phyloP scores from a whole-genome alignment of 2,329 filamentous ascomycete species.

The Monilinia laxa region DNA sequence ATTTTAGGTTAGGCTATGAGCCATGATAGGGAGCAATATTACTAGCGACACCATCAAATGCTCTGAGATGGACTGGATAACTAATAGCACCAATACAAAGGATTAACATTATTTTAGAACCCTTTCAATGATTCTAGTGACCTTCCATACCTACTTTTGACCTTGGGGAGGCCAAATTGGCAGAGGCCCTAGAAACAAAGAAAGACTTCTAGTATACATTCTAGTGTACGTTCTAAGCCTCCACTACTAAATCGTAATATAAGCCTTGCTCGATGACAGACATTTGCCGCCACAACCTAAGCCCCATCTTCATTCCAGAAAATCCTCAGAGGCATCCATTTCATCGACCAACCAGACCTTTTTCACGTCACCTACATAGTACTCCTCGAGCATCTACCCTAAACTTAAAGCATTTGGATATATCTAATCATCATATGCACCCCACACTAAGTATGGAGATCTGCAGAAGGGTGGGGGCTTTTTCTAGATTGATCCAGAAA shows the following conservation, averaged over 20 bases:
- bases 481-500: too few relatives aligned
- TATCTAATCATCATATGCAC: too few relatives aligned
- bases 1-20: conserved; percentile 5
- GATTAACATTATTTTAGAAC: background rate
- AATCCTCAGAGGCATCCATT: too few relatives aligned
- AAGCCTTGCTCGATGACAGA: conserved; percentile 10
- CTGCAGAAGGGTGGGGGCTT: too few relatives aligned
- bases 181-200: conserved; percentile 1
- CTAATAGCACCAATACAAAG: conserved; percentile 4
- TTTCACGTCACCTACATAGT: too few relatives aligned
- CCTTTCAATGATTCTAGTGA: background rate
- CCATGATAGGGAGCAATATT: conserved; percentile 11
- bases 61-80: background rate
- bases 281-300: background rate
- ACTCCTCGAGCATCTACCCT: too few relatives aligned
- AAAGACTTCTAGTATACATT: conserved; percentile 1
- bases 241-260: background rate
- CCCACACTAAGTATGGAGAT: too few relatives aligned
- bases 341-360: too few relatives aligned
- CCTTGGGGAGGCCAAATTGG: background rate
- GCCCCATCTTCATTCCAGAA: background rate
- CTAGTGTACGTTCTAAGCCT: background rate
- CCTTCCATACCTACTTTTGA: background rate
- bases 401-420: too few relatives aligned
- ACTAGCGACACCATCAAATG: background rate